These are phyloP conservation scores for Neurospora sp. DNA, from an alignment of 495 filamentous ascomycete genomes.

Conservation along the genomic window DNA sequence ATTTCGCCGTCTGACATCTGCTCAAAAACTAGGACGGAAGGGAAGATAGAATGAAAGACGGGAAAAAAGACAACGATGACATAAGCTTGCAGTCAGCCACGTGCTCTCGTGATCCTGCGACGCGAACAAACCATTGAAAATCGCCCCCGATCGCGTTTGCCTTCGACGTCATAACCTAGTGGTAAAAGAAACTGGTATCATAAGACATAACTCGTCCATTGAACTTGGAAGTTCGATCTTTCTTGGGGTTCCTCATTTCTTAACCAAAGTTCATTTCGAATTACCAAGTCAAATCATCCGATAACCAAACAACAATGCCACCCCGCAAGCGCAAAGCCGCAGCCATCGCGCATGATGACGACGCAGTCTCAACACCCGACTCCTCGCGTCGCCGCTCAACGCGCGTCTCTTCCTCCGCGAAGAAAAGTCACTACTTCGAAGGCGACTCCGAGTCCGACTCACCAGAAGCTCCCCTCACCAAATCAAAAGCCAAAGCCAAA, in stretches of 20 bases:
- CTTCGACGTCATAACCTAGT: background rate
- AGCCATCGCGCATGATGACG: background rate
- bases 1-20: background rate
- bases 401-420: background rate
- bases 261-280: background rate
- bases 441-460: background rate
- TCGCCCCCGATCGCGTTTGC: background rate
- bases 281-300: background rate
- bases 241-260: background rate
- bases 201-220: background rate
- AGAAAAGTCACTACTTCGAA: background rate
- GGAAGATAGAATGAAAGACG: background rate
- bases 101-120: conserved; percentile 6
- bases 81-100: conserved; percentile 3
- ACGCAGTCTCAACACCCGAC: background rate
- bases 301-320: conserved; percentile 2
- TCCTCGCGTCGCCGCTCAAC: background rate
- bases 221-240: background rate
- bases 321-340: conserved; percentile 12
- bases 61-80: background rate
- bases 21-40: background rate
- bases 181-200: background rate
- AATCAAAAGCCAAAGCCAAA: conserved; percentile 10
- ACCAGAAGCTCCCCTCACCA: background rate
- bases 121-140: background rate